Evolutionary conservation across 1,139 yeast genomes (phyloP), one percentile per base, ranked within the genome.

Genomic region (Eremothecium gossypii): DNA sequence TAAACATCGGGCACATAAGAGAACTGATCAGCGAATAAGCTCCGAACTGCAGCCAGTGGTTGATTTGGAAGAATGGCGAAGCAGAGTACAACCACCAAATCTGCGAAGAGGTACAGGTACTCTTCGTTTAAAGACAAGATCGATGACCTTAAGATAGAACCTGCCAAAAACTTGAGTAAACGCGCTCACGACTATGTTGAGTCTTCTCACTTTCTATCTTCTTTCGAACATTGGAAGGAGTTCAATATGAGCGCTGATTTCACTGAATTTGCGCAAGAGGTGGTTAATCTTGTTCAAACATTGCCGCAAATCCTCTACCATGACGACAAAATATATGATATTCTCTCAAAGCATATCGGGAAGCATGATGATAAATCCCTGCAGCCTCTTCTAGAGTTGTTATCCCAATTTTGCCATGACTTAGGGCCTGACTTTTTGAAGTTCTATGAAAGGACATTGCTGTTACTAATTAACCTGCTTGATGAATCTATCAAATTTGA

Each of bases 381-480:
- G 39, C 94, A 89, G 60, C 91, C 97, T 4, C 61, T 86, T 33
- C 63, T 87, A 36, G 98, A 91, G 57, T 67, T 87, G 38, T 61
- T 86, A 34, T 75, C 95, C 0, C 95, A 87, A 58, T 83, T 93
- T 53, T 80, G 89, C 36, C 96, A 86, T 54, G 98, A 91, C 66
- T 67, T 91, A 49, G 97, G 97, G 5, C 82, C 91, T 1, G 98
- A 91, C 54, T 91, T 87, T 56, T 73, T 86, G 68, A 74, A 76
- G 2, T 86, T 69, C 55, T 87, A 85, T 54, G 65, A 68, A 2
- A 58, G 64, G 27, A 65, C 86, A 1, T 64, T 91, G 39, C 52
- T 60, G 1, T 54, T 74, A 27, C 68, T 91, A 37, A 73, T 73
- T 3, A 60, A 67, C 0, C 61, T 84, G 2, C 50, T 73, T 6